Evolutionary conservation across 768 basidiomycete genomes (phyloP), one percentile per base, ranked within the genome.

Genomic region (Neoboletus magnificus): DNA sequence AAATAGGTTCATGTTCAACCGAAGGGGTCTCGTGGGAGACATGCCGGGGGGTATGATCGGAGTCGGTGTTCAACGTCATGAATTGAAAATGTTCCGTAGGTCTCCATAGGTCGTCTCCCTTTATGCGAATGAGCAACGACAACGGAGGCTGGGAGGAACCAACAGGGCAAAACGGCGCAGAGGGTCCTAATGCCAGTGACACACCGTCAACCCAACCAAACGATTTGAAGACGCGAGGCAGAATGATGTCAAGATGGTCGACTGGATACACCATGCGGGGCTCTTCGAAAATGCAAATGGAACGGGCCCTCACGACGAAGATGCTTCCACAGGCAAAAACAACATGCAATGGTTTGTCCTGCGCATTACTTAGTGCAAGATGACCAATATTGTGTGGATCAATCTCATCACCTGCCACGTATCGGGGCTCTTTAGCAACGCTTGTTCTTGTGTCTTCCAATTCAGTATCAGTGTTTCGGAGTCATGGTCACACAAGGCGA

Each of bases 181-280:
- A 25, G 12, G 59, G 50, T 18, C 47, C 43, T 54, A 67, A 58
- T 1, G 73, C 58, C 2, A 81, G 75, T 2, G 77, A 77, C 36
- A 84, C 74, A 9, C 82, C 81, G 50, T 87, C 86, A 15, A 86
- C 78, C 86, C 86, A 87, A 16, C 86, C 86, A 60, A 86, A 86
- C 3, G 82, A 80, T 1, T 76, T 78, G 37, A 76, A 64, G 0
- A 79, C 73, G 1, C 62, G 50, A 51, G 80, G 76, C 0, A 71
- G 53, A 4, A 55, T 50, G 4, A 49, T 52, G 32, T 60, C 48
- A 12, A 66, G 63, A 29, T 58, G 27, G 9, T 60, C 42, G 0
- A 53, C 58, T 10, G 59, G 60, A 25, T 60, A 36, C 9, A 55
- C 57, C 29, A 85, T 74, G 3, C 53, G 59, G 0, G 85, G 84